Conservation (phyloP, 2,329 filamentous ascomycete species). For the Aspergillus brasiliensis region DNA sequence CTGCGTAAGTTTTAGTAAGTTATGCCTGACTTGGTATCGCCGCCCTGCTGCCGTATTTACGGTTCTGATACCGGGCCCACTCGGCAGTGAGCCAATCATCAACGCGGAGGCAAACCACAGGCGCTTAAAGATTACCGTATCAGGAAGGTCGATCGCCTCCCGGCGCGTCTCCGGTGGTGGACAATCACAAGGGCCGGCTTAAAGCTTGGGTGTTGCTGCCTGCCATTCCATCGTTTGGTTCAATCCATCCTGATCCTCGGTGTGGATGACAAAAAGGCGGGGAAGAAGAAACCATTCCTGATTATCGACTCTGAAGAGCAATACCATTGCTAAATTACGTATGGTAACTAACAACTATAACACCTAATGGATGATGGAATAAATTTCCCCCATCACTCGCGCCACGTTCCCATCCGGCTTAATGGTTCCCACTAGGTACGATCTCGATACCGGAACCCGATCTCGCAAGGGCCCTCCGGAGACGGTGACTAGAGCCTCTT, state of each 20-base stretch:
- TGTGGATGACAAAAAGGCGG: background rate
- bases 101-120: background rate
- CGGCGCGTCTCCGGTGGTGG: slow-evolving; percentile 5
- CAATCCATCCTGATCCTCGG: background rate
- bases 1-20: too few relatives aligned
- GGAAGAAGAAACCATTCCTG: background rate
- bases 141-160: slow-evolving; percentile 1
- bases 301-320: too few relatives aligned
- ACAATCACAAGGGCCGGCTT: background rate
- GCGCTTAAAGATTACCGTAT: background rate
- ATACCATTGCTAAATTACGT: too few relatives aligned
- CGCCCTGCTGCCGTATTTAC: background rate
- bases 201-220: background rate
- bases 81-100: background rate
- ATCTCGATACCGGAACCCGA: slow-evolving; percentile 8
- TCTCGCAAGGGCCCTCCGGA: slow-evolving; percentile 6
- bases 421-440: slow-evolving; percentile 2
- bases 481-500: slow-evolving; percentile 1
- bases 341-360: too few relatives aligned
- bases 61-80: background rate
- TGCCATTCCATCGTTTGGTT: background rate
- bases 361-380: background rate
- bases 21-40: background rate
- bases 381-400: background rate
- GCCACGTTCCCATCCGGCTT: slow-evolving; percentile 4